phyloP scores from a whole-genome alignment of 1,284 basidiomycete genomes.

The Naganishia cerealis region DNA sequence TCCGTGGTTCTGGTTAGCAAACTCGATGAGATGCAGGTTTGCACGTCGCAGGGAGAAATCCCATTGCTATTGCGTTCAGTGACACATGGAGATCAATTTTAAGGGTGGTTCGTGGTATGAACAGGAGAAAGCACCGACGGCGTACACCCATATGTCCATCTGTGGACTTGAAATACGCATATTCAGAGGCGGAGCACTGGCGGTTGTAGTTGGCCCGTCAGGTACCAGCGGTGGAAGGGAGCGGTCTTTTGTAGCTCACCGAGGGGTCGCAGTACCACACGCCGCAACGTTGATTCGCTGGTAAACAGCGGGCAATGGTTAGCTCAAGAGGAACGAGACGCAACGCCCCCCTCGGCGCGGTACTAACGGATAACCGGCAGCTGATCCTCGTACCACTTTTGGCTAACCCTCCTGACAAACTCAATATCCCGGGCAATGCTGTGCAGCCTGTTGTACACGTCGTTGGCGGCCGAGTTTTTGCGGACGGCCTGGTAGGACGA shows the following conservation, averaged over 20 bases:
- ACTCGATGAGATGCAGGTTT: constrained; percentile 74
- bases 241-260: constrained; percentile 42
- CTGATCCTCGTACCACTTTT: constrained; percentile 55
- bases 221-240: not conserved
- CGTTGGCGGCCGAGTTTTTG: constrained; percentile 53
- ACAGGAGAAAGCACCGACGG: not conserved
- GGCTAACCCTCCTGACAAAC: constrained; percentile 66
- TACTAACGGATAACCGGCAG: constrained; percentile 48
- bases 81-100: not conserved
- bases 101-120: no score
- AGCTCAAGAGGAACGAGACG: not conserved
- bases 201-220: not conserved
- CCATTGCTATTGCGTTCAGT: constrained; percentile 57
- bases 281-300: constrained; percentile 88
- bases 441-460: constrained; percentile 80
- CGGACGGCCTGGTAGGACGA: constrained; percentile 41
- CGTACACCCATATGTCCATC: constrained; percentile 78
- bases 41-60: constrained; percentile 80
- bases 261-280: constrained; percentile 85
- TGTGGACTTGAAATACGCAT: constrained; percentile 94
- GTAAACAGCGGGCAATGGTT: not conserved
- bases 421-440: constrained; percentile 74
- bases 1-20: constrained; percentile 65
- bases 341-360: not conserved
- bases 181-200: constrained; percentile 32